Percentiles rank a stretch among this genome's conserved stretches.
These are phyloP conservation scores for Amphibolis antarctica DNA, from an alignment of 106 monocot species.

Conservation along the genomic window DNA sequence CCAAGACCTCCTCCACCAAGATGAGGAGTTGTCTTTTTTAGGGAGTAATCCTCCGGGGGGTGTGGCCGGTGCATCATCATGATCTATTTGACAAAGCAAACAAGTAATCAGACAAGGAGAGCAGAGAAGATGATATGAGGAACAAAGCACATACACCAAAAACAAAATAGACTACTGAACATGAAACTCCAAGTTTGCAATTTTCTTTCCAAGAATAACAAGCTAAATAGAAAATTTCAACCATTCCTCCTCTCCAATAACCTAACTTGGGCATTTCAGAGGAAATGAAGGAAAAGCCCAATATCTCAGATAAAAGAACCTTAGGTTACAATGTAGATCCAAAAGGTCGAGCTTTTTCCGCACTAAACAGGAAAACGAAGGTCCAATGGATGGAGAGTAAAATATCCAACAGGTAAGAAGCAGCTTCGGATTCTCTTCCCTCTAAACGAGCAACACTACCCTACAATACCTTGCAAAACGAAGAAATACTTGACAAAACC, in stretches of 20 bases:
- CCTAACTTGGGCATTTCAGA: too few relatives aligned
- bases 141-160: neutral
- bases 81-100: conserved; percentile 2
- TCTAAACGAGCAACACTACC: neutral
- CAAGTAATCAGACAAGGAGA: conserved; percentile 16
- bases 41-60: conserved; percentile 9
- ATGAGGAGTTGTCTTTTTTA: conserved; percentile 21
- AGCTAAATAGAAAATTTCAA: too few relatives aligned
- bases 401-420: neutral
- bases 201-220: too few relatives aligned
- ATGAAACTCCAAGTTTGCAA: neutral
- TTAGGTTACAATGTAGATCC: neutral
- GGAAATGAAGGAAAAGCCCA: neutral
- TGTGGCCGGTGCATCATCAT: conserved; percentile 15
- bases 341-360: neutral
- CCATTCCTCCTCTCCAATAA: too few relatives aligned
- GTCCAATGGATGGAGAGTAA: neutral
- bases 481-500: too few relatives aligned
- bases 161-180: neutral
- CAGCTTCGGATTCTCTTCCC: neutral
- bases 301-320: neutral
- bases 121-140: neutral
- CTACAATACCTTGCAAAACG: too few relatives aligned
- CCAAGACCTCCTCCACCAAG: conserved; percentile 13
- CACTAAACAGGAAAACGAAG: neutral